Conservation (phyloP, 257 asterid species). For the Primulina huaijiensis region DNA sequence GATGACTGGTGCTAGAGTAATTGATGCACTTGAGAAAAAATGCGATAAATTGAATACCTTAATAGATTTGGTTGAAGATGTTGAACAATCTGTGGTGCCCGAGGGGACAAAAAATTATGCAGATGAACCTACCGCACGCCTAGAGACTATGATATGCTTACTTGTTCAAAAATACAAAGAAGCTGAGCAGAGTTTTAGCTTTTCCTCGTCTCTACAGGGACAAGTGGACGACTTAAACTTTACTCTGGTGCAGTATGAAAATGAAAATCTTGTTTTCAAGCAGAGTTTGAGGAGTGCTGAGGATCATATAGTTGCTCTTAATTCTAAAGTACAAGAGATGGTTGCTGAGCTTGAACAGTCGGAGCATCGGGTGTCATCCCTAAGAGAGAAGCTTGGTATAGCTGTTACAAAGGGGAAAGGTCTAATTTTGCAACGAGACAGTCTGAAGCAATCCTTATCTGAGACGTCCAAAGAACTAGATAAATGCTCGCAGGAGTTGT, state of each 20-base stretch:
- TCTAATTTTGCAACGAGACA: conserved; percentile 86
- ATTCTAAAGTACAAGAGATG: conserved; percentile 55
- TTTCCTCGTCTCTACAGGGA: conserved; percentile 42
- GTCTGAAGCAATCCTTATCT: conserved; percentile 83
- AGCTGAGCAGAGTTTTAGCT: conserved; percentile 46
- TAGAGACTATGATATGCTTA: conserved; percentile 55
- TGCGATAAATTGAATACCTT: conserved; percentile 49
- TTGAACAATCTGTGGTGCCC: conserved; percentile 51
- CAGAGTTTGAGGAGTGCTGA: conserved; percentile 60
- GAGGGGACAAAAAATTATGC: conserved; percentile 38
- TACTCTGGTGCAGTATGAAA: conserved; percentile 52
- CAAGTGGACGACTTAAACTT: conserved; percentile 56
- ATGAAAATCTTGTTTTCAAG: conserved; percentile 58
- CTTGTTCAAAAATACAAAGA: conserved; percentile 64
- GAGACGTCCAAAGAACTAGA: conserved; percentile 73
- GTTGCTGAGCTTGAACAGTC: conserved; percentile 77
- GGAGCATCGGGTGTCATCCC: conserved; percentile 85
- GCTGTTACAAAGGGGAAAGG: conserved; percentile 98
- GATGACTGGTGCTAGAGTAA: conserved; percentile 43
- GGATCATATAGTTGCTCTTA: conserved; percentile 46
- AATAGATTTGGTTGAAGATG: conserved; percentile 51
- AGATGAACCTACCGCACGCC: conserved; percentile 46
- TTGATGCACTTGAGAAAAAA: conserved; percentile 48
- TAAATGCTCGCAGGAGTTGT: conserved; percentile 71
- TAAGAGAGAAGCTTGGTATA: conserved; percentile 91